A percentile compares a stretch with the other conserved stretches of the same genome.
Evolutionary conservation across 1,284 basidiomycete genomes (phyloP).

Genomic region (Cronartium ribicola): DNA sequence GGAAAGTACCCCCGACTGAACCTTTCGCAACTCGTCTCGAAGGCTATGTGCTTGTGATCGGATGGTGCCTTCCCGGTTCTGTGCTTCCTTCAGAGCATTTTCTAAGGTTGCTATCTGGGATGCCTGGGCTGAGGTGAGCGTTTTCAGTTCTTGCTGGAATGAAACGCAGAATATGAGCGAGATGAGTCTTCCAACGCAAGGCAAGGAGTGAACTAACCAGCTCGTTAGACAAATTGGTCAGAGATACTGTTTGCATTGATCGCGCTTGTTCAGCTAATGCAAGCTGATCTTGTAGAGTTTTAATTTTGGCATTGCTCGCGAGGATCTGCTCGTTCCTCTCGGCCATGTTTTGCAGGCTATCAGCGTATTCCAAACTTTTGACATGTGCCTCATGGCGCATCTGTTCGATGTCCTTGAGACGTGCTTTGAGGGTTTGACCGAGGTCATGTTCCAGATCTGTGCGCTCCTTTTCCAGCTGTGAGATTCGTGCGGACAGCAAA

Average conservation of each 20-base stretch:
- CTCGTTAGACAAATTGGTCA: constrained; percentile 7
- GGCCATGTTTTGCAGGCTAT: constrained; percentile 30
- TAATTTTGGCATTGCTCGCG: constrained; percentile 4
- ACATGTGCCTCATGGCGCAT: constrained; percentile 5
- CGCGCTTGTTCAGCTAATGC: not conserved
- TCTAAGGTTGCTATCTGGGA: not conserved
- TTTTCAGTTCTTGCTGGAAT: constrained; percentile 6
- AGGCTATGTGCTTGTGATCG: constrained; percentile 10
- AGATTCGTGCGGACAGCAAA: constrained; percentile 4
- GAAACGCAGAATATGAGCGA: not conserved
- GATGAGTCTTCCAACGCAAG: not conserved
- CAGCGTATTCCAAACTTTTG: constrained; percentile 32
- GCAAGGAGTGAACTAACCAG: constrained; percentile 11
- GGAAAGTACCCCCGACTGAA: constrained; percentile 8
- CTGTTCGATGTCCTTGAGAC: constrained; percentile 20
- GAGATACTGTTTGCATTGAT: not conserved
- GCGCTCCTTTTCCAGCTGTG: constrained; percentile 35
- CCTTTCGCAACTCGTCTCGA: constrained; percentile 30
- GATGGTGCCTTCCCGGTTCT: not conserved
- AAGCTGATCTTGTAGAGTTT: constrained; percentile 19
- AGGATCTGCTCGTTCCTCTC: constrained; percentile 30
- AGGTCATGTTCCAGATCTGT: constrained; percentile 26
- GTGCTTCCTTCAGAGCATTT: not conserved
- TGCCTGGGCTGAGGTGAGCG: not conserved
- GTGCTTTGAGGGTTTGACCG: constrained; percentile 14